phyloP scores from a whole-genome alignment of 345 rosid genomes.

The Boechera retrofracta region DNA sequence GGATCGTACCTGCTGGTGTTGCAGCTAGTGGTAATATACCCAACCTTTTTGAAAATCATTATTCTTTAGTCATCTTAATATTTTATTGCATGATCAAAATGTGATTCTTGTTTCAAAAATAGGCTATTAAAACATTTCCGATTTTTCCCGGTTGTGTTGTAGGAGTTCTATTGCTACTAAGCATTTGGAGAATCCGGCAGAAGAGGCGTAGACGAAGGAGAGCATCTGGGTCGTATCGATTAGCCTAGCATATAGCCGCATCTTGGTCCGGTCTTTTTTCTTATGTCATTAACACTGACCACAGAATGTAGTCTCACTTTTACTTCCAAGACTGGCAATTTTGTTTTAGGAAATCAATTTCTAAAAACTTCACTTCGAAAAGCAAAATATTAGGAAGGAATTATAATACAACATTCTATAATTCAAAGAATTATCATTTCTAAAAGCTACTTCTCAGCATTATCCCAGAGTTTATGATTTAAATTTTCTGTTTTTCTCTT shows the following conservation, averaged over 20 bases:
- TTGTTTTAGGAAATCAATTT: constrained; percentile 22
- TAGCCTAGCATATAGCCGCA: constrained; percentile 35
- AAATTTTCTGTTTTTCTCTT: too few relatives aligned
- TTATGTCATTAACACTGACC: constrained; percentile 22
- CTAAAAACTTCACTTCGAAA: neutral
- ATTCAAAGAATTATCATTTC: neutral
- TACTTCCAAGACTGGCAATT: constrained; percentile 15
- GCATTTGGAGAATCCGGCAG: constrained; percentile 84
- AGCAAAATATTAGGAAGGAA: neutral
- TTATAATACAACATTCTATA: too few relatives aligned
- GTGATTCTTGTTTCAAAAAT: constrained; percentile 10
- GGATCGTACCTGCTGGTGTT: constrained; percentile 79
- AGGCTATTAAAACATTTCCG: neutral
- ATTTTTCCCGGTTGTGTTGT: constrained; percentile 26
- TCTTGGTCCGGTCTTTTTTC: constrained; percentile 14
- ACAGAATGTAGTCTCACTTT: constrained; percentile 39
- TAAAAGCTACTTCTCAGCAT: neutral
- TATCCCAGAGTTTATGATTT: too few relatives aligned
- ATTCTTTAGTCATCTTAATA: neutral
- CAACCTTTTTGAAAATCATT: neutral
- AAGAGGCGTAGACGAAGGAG: constrained; percentile 74
- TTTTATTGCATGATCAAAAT: constrained; percentile 11
- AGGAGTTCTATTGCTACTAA: constrained; percentile 69
- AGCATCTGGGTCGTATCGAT: constrained; percentile 63
- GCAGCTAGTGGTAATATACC: constrained; percentile 64